Percentiles rank a stretch among this genome's conserved stretches.
Conservation (phyloP, 495 filamentous ascomycete genomes). For the Astrothelium macrocarpum region DNA sequence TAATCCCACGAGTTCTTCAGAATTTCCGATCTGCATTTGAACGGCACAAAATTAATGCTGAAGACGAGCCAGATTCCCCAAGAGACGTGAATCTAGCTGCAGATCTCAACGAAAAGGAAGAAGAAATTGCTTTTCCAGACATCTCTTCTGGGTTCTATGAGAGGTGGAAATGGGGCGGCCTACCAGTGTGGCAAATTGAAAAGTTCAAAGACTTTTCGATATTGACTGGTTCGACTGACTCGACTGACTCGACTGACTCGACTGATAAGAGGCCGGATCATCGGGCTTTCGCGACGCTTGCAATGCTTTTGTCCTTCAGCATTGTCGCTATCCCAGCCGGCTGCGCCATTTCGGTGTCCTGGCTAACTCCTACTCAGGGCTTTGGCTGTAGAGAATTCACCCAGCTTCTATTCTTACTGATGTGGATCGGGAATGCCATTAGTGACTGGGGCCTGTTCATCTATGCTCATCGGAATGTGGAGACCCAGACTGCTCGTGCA, state of each 20-base stretch:
- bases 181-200: not conserved
- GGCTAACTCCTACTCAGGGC: not conserved
- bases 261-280: not conserved
- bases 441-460: not conserved
- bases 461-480: not conserved
- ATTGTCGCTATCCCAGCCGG: not conserved
- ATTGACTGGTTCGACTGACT: too few species aligned
- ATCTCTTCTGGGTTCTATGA: not conserved
- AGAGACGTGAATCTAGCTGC: not conserved
- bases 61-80: not conserved
- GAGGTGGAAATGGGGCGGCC: not conserved
- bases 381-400: not conserved
- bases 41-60: not conserved
- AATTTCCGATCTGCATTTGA: not conserved
- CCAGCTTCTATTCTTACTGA: not conserved
- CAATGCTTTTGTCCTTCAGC: not conserved
- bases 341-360: not conserved
- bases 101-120: not conserved
- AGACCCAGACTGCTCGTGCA: not conserved
- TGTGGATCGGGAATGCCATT: not conserved
- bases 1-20: not conserved
- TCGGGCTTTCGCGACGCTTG: not conserved
- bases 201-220: not conserved
- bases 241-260: too few species aligned
- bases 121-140: not conserved